Evolutionary conservation across 495 filamentous ascomycete genomes (phyloP), one percentile per base, ranked within the genome.

Genomic region (Parathielavia appendiculata): DNA sequence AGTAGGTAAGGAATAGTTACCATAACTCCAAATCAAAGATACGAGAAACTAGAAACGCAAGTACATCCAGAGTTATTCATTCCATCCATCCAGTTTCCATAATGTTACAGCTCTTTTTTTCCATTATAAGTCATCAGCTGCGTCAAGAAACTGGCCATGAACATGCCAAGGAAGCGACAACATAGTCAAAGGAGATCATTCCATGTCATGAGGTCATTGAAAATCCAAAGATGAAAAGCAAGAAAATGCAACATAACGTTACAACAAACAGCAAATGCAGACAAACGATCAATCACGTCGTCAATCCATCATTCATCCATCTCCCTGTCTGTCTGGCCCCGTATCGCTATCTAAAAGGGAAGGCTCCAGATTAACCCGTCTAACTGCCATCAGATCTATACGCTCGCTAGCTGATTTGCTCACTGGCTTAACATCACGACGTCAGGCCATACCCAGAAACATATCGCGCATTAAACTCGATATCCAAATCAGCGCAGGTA

Each of bases 201-300:
- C n/a, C 55, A 57, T 30, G 55, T 46, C 55, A 51, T 51, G 55
- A 51, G 47, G 38, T 49, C 46, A 51, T 51, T 45, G 44, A 26
- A 47, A 43, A 36, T 48, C 34, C 48, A 38, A 51, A 48, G 45
- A 20, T 17, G 30, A 45, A 47, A n/a, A 34, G 2, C 51, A 55
- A 26, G 47, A 61, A 53, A 30, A 59, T 2, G 19, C 49, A 56
- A 60, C 26, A 30, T 30, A 30, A 3, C 26, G 40, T n/a, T n/a
- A n/a, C n/a, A 63, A 40, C 34, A 46, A 34, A 41, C 41, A 36
- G 26, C 47, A 53, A 56, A 44, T 36, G 20, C 48, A n/a, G 5
- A 17, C 14, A 51, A 22, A 36, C 10, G 45, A 64, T 34, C 41
- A 41, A 17, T 47, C 41, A 38, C 39, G 13, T 55, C 53, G 11